These are phyloP conservation scores for Roridomyces roridus DNA, from an alignment of 768 basidiomycete species.

Conservation along the genomic window DNA sequence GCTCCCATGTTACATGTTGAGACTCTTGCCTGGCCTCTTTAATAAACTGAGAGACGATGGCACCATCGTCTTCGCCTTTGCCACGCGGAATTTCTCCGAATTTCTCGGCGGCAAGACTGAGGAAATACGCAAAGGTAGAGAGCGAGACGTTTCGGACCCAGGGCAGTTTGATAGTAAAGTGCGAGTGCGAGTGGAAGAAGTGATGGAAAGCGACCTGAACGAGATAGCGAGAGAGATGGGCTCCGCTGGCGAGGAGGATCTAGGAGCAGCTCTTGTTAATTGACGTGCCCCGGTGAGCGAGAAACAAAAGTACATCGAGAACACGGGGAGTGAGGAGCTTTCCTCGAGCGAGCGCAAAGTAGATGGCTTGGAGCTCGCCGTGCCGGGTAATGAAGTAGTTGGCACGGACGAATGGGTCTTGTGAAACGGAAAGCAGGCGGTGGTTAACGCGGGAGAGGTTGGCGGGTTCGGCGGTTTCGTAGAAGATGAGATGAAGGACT, in stretches of 20 bases:
- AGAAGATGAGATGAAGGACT: conserved; percentile 75
- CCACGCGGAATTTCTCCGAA: conserved; percentile 72
- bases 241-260: conserved; percentile 79
- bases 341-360: conserved; percentile 76
- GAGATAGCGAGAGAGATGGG: conserved; percentile 80
- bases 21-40: conserved; percentile 71
- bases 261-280: conserved; percentile 41
- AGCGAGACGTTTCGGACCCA: conserved; percentile 76
- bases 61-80: conserved; percentile 79
- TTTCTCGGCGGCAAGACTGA: conserved; percentile 59
- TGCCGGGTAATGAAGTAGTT: conserved; percentile 80
- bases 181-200: conserved; percentile 73
- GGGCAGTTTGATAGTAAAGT: conserved; percentile 72
- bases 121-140: conserved; percentile 66
- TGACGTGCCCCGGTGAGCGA: conserved; percentile 22
- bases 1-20: conserved; percentile 68
- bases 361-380: conserved; percentile 73
- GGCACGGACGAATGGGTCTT: conserved; percentile 78
- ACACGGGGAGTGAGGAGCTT: conserved; percentile 68
- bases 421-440: conserved; percentile 66
- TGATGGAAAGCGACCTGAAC: conserved; percentile 81
- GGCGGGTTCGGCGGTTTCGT: conserved; percentile 70
- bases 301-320: conserved; percentile 69
- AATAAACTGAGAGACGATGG: conserved; percentile 66
- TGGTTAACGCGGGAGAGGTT: conserved; percentile 62